These are phyloP conservation scores for Phaeosphaeriaceae sp. DNA, from an alignment of 2,329 filamentous ascomycete species.

Conservation along the genomic window DNA sequence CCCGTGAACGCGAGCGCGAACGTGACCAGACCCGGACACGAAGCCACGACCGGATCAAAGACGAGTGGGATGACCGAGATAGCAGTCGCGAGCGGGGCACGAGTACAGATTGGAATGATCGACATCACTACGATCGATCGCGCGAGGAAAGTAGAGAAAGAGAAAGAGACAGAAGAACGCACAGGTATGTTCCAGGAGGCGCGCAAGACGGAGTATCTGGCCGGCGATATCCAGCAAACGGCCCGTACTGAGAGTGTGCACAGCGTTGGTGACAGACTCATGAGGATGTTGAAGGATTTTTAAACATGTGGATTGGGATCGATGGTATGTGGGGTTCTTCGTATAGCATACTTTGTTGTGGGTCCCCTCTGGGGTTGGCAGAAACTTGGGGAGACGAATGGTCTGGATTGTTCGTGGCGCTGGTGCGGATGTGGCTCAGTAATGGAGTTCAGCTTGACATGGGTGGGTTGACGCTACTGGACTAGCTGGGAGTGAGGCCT, in stretches of 20 bases:
- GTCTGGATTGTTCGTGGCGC: neutral
- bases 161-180: slow-evolving; percentile 22
- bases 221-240: slow-evolving; percentile 36
- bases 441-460: neutral
- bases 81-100: slow-evolving; percentile 16
- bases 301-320: slow-evolving; percentile 9
- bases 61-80: slow-evolving; percentile 34
- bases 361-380: neutral
- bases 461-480: neutral
- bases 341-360: neutral
- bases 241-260: slow-evolving; percentile 25
- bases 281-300: slow-evolving; percentile 28
- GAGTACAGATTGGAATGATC: slow-evolving; percentile 28
- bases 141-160: slow-evolving; percentile 16
- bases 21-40: slow-evolving; percentile 29
- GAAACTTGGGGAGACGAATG: neutral
- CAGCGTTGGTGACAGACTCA: slow-evolving; percentile 23
- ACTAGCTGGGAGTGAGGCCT: too few species aligned
- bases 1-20: slow-evolving; percentile 28
- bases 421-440: neutral
- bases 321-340: neutral
- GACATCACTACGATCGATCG: slow-evolving; percentile 18
- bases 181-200: slow-evolving; percentile 43
- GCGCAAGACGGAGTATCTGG: slow-evolving; percentile 45
- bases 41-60: slow-evolving; percentile 36